Base-by-base conservation (phyloP, 2,329 filamentous ascomycete species). In the Leptographium wingfieldii region DNA sequence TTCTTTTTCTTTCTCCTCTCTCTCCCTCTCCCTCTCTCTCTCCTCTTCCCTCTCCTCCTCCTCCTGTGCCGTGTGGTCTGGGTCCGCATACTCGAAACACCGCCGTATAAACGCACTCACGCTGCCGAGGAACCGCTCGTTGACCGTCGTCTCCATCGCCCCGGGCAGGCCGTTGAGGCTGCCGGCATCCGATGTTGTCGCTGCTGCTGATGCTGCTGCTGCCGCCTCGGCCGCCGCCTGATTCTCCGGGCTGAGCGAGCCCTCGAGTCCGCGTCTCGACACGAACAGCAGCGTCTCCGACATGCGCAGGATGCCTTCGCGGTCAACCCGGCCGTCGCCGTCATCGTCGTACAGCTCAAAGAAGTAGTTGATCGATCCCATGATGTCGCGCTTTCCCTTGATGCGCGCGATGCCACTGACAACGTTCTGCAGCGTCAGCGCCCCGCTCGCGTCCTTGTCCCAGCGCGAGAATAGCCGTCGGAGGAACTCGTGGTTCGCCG, bases 41-140 rank as follows among this genome's bases (percentile, higher is more conserved):
- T 25, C 35, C 54, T 53, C 54, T 16, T 5, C 12, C 43, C 14
- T 55, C 22, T 38, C 29, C 53, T 54, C 58, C 43, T 67, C 63
- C 51, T 72, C 72, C 69, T 80, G 79, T 5, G 43, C 19, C 1
- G 87, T 85, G 64, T 88, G 86, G 68, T 95, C 92, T 1, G 94
- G 92, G 68, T 99, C 94, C 6, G 94, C 94, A 69, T 99, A 99
- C 73, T 99, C 94, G 65, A 99, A 99, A 72, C 94, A 99, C 61
- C 94, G 83, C 64, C 92, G 82, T 62, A 97, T 99, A 69, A 99
- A 99, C 2, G 91, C 91, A 66, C 90, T 96, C 58, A 99, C 91
- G 63, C 92, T 96, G 63, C 87, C 89, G 31, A 99, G 75, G 69
- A 99, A 97, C 58, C 86, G 83, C 72, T 97, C 94, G 65, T 95